Conservation (phyloP, 371 early-diverging fungal genomes). For the Mortierella sp. region DNA sequence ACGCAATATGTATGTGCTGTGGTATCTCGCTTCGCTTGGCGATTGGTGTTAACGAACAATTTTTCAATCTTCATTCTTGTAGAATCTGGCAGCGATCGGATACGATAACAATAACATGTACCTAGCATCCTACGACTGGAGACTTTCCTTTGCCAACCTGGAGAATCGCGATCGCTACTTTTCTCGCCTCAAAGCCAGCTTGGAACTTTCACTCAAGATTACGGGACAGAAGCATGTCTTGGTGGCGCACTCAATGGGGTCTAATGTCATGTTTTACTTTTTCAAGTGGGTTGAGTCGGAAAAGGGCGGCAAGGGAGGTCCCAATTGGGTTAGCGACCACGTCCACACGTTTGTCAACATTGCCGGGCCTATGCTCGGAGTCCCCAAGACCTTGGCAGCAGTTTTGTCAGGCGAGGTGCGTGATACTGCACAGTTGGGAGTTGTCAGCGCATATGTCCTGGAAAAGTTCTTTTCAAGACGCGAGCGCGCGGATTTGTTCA, state of each 20-base stretch:
- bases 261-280: conserved; percentile 85
- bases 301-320: conserved; percentile 82
- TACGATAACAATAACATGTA: conserved; percentile 92
- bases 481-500: conserved; percentile 84
- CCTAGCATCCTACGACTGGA: conserved; percentile 95
- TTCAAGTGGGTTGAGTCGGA: conserved; percentile 91
- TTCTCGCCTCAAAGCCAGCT: conserved; percentile 79
- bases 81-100: conserved; percentile 90
- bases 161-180: conserved; percentile 92
- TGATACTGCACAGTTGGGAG: conserved; percentile 89
- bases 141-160: conserved; percentile 86
- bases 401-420: conserved; percentile 88
- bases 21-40: neutral
- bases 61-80: conserved; percentile 18
- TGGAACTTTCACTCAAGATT: conserved; percentile 74
- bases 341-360: conserved; percentile 89
- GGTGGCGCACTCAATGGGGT: conserved; percentile 77
- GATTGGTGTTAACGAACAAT: neutral
- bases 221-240: conserved; percentile 75
- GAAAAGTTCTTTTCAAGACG: conserved; percentile 89
- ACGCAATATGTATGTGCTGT: neutral
- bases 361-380: conserved; percentile 92
- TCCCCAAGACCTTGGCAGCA: conserved; percentile 86
- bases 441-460: conserved; percentile 82
- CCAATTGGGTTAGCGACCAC: conserved; percentile 85